These are phyloP conservation scores for Bruguiera gymnorhiza DNA, from an alignment of 345 rosid genomes.

Conservation along the genomic window DNA sequence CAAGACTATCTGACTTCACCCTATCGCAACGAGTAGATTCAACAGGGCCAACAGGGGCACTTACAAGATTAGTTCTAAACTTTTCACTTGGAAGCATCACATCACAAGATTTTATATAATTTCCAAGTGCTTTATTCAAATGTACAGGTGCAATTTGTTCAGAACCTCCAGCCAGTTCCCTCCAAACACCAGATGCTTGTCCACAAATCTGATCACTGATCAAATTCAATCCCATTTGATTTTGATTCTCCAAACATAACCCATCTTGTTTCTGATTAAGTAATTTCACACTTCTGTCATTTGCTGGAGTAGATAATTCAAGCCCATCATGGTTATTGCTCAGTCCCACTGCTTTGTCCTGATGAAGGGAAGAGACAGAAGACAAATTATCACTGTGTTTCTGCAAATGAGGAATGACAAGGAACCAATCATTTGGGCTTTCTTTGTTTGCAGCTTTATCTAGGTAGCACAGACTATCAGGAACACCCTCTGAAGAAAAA, in stretches of 20 bases:
- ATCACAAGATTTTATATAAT: constrained; percentile 31
- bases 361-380: constrained; percentile 31
- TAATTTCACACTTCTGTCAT: constrained; percentile 35
- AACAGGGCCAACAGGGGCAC: constrained; percentile 31
- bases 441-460: constrained; percentile 37
- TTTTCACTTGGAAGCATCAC: constrained; percentile 46
- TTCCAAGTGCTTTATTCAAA: constrained; percentile 32
- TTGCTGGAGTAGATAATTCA: constrained; percentile 33
- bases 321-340: constrained; percentile 35
- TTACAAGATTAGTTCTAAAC: constrained; percentile 25
- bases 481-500: constrained; percentile 38
- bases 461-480: constrained; percentile 34
- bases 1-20: constrained; percentile 27
- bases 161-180: constrained; percentile 25
- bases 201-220: constrained; percentile 21
- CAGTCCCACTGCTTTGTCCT: constrained; percentile 31
- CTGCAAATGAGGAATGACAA: constrained; percentile 27
- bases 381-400: constrained; percentile 29
- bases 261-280: constrained; percentile 24
- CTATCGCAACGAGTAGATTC: constrained; percentile 31
- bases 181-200: constrained; percentile 45
- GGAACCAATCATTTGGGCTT: constrained; percentile 29
- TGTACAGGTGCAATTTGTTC: constrained; percentile 28
- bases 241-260: constrained; percentile 34
- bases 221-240: constrained; percentile 36